Conservation (phyloP, 2,329 filamentous ascomycete species). For the Aspergillus transmontanensis region DNA sequence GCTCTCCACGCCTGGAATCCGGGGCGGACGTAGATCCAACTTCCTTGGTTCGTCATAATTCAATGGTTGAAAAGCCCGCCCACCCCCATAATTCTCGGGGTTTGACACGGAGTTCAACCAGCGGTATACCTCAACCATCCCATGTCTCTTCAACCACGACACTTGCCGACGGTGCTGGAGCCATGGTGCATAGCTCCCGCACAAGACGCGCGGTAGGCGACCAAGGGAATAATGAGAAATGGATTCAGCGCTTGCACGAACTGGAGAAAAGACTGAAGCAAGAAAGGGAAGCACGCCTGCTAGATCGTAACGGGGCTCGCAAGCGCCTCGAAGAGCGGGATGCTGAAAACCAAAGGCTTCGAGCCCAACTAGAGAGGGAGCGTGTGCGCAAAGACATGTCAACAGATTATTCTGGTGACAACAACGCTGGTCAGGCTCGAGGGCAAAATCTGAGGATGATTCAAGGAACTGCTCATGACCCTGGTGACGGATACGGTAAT, state of each 20-base stretch:
- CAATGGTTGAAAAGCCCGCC: slow-evolving; percentile 49
- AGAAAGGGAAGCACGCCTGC: slow-evolving; percentile 80
- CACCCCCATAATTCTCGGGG: slow-evolving; percentile 30
- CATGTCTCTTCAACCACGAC: slow-evolving; percentile 37
- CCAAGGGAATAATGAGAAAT: slow-evolving; percentile 66
- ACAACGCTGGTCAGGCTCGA: slow-evolving; percentile 19
- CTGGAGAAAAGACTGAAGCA: slow-evolving; percentile 86
- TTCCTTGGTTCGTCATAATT: slow-evolving; percentile 58
- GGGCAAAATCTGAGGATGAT: slow-evolving; percentile 5
- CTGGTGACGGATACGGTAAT: slow-evolving; percentile 16
- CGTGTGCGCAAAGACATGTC: slow-evolving; percentile 42
- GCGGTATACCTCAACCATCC: slow-evolving; percentile 38
- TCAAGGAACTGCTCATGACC: slow-evolving; percentile 4
- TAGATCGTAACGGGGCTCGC: slow-evolving; percentile 81
- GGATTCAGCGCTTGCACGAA: slow-evolving; percentile 83
- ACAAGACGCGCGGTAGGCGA: slow-evolving; percentile 28
- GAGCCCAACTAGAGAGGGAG: slow-evolving; percentile 64
- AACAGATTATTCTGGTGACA: slow-evolving; percentile 23
- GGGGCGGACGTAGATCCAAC: slow-evolving; percentile 39
- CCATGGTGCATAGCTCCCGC: slow-evolving; percentile 29
- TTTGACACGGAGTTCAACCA: slow-evolving; percentile 33
- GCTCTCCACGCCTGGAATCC: slow-evolving; percentile 35
- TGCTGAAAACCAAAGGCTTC: slow-evolving; percentile 71
- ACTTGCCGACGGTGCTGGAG: slow-evolving; percentile 30
- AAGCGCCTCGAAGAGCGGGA: slow-evolving; percentile 77